Base-by-base conservation (phyloP, 768 basidiomycete species). In the Fomitopsis pulvina region DNA sequence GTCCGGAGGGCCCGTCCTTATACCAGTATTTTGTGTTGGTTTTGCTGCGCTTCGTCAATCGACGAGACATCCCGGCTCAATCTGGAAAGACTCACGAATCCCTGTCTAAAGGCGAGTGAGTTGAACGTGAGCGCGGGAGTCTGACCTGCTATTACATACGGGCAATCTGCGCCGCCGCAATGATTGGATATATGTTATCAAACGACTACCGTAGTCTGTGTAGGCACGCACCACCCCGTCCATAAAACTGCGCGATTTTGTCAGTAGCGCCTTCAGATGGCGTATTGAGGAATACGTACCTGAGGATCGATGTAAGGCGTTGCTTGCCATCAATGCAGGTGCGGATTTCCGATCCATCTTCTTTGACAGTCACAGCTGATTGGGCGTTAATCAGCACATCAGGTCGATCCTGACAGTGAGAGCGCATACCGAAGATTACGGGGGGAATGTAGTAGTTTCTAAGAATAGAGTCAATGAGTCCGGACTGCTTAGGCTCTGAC, bases 321-420 rank as follows among this genome's bases (percentile, higher is more conserved):
- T 86, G 84, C 59, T 86, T 86, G n/a, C 84, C 84, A 53, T 86
- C 85, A 12, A 85, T 83, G 52, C 83, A 85, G 0, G 71, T 71
- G 20, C 76, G 71, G 18, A 59, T 57, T 53, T 78, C 76, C 6
- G 60, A 62, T 3, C 73, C 76, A 28, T 79, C 71, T 2, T 70
- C 64, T 16, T 63, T 57, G 2, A 52, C 45, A 0, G 62, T 66
- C 4, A 75, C 71, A 29, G 73, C 77, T 80, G 41, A 50, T 41
- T 2, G 29, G 8, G 29, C 29, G 29, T 26, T 16, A 26, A 28
- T 24, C 16, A 32, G 47, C n/a, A 14, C 44, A 52, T 32, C 24
- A 8, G 39, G 49, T 18, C 38, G 4, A 3, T n/a, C 12, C 22
- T 12, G 12, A 26, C 4, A 32, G 45, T n/a, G 10, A 8, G n/a